Evolutionary conservation across 306 rosid species (phyloP).

Genomic region (Citrullus colocynthis): DNA sequence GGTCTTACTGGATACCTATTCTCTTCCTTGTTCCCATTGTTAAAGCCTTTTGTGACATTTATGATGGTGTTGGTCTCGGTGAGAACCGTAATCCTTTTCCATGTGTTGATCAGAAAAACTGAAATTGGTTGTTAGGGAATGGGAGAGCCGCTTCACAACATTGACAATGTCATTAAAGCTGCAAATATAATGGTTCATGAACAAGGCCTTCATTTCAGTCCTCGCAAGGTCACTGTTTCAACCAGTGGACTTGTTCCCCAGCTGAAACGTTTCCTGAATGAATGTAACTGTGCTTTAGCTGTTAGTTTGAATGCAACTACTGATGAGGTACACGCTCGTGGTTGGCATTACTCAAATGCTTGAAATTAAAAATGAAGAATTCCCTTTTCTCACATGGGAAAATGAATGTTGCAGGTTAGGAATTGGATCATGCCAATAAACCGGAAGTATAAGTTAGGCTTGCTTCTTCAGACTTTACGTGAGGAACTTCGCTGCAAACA

Average conservation of each 20-base stretch:
- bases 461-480: constrained; percentile 65
- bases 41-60: background rate
- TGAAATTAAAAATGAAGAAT: background rate
- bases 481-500: constrained; percentile 58
- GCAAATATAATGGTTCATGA: constrained; percentile 79
- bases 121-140: constrained; percentile 48
- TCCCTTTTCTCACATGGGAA: constrained; percentile 7
- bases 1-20: background rate
- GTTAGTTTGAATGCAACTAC: constrained; percentile 97
- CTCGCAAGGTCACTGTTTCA: constrained; percentile 88
- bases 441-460: constrained; percentile 58
- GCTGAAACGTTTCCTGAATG: constrained; percentile 63
- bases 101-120: background rate
- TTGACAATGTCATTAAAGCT: constrained; percentile 89
- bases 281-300: constrained; percentile 73
- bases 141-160: constrained; percentile 95
- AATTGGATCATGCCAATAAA: constrained; percentile 97
- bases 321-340: constrained; percentile 51
- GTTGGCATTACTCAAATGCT: constrained; percentile 7
- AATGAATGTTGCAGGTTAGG: constrained; percentile 48
- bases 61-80: background rate
- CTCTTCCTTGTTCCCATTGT: background rate
- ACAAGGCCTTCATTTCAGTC: constrained; percentile 93
- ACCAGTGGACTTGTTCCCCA: constrained; percentile 96
- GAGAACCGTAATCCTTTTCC: background rate